These are phyloP conservation scores for Periconia digitata DNA, from an alignment of 2,329 filamentous ascomycete species.

Conservation along the genomic window DNA sequence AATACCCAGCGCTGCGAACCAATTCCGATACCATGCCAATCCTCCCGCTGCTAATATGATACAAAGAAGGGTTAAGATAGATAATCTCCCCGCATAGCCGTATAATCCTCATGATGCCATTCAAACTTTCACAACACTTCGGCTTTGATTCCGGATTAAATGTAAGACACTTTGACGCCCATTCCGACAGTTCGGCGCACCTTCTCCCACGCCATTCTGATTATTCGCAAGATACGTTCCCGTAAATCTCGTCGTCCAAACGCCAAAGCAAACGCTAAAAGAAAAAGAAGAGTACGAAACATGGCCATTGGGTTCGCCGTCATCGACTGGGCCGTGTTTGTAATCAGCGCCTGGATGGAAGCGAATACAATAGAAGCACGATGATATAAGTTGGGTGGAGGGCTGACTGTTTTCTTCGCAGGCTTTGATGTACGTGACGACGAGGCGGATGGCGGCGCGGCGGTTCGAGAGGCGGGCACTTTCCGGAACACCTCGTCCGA, in stretches of 20 bases:
- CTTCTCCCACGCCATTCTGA: constrained; percentile 77
- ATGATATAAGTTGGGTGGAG: constrained; percentile 43
- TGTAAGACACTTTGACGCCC: constrained; percentile 97
- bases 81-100: neutral
- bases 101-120: neutral
- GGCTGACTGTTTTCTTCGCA: constrained; percentile 33
- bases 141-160: constrained; percentile 53
- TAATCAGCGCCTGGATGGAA: constrained; percentile 52
- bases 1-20: neutral
- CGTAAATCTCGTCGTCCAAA: constrained; percentile 74
- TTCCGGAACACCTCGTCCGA: constrained; percentile 34
- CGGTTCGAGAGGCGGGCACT: constrained; percentile 15
- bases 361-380: constrained; percentile 49
- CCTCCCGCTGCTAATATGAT: neutral
- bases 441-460: constrained; percentile 25
- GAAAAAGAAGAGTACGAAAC: constrained; percentile 70
- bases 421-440: constrained; percentile 31
- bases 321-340: constrained; percentile 54
- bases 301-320: constrained; percentile 58
- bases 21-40: neutral
- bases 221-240: constrained; percentile 69
- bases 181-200: constrained; percentile 84
- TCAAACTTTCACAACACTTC: neutral
- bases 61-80: neutral
- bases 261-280: constrained; percentile 75